phyloP scores from a whole-genome alignment of 768 basidiomycete species.

The Krasilnikovozyma curviuscula region DNA sequence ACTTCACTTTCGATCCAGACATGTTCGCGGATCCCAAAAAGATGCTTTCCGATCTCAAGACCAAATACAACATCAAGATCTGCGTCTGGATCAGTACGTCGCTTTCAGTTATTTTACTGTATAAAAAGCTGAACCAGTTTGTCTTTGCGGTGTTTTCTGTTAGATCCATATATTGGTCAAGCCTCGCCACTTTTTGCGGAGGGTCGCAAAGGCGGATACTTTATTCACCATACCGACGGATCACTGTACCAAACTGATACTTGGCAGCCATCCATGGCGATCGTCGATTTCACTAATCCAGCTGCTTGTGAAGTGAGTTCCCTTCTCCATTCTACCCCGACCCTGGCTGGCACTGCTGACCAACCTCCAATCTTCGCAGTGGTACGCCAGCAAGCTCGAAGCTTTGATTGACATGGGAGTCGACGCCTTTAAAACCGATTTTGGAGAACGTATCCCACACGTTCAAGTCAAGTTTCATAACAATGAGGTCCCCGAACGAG shows the following conservation, averaged over 20 bases:
- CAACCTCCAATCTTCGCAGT: no score
- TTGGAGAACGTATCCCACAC: conserved; percentile 59
- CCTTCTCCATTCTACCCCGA: no score
- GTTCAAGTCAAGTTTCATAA: conserved; percentile 42
- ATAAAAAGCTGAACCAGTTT: no score
- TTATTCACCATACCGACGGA: conserved; percentile 49
- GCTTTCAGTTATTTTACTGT: no score
- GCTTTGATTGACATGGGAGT: conserved; percentile 38
- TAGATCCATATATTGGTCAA: conserved; percentile 48
- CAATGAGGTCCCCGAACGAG: conserved; percentile 40
- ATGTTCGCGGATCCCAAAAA: conserved; percentile 50
- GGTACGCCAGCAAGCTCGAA: conserved; percentile 37
- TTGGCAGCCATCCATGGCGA: conserved; percentile 39
- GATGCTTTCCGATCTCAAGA: conserved; percentile 33
- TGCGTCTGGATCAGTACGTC: conserved; percentile 55
- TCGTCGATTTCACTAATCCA: conserved; percentile 47
- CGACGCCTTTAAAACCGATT: conserved; percentile 49
- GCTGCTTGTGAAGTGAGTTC: no score
- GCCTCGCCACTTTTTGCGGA: conserved; percentile 41
- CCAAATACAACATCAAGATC: conserved; percentile 43
- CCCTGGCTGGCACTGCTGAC: no score
- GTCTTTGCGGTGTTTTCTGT: no score
- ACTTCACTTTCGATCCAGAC: conserved; percentile 54
- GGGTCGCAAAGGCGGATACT: conserved; percentile 45
- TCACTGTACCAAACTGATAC: conserved; percentile 39